Conservation (phyloP, 139 green algal species). For the Micractinium sp. region DNA sequence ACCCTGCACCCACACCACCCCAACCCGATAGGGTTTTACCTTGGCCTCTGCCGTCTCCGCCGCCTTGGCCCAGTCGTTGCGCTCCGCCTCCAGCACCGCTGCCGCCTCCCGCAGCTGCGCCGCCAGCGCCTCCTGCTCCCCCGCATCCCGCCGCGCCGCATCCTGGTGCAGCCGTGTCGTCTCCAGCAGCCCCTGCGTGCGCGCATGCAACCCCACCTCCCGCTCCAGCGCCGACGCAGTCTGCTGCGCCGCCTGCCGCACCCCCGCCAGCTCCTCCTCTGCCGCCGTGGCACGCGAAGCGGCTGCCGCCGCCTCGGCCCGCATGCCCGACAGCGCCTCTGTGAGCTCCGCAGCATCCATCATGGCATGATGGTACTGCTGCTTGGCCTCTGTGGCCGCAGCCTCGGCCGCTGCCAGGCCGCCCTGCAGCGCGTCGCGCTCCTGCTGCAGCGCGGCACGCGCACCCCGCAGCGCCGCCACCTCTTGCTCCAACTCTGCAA, state of each 20-base stretch:
- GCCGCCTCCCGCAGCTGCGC: slow-evolving; percentile 13
- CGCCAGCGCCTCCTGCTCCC: slow-evolving; percentile 8
- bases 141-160: neutral
- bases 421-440: slow-evolving; percentile 11
- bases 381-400: slow-evolving; percentile 25
- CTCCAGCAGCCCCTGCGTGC: slow-evolving; percentile 27
- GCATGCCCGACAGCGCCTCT: slow-evolving; percentile 7
- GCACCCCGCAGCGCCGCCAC: slow-evolving; percentile 19
- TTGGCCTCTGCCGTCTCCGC: slow-evolving; percentile 24
- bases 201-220: neutral
- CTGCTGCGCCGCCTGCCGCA: neutral
- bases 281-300: neutral
- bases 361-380: slow-evolving; percentile 31
- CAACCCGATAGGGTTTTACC: neutral
- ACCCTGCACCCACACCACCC: neutral
- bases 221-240: slow-evolving; percentile 18
- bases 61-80: neutral
- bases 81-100: slow-evolving; percentile 23
- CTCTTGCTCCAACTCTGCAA: slow-evolving; percentile 40
- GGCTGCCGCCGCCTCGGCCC: neutral
- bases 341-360: slow-evolving; percentile 32
- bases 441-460: neutral
- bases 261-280: neutral
- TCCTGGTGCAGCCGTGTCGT: slow-evolving; percentile 24
- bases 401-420: neutral